A percentile compares a stretch with the other conserved stretches of the same genome.
phyloP scores from a whole-genome alignment of 305 asterid genomes.

The Andrographis paniculata region DNA sequence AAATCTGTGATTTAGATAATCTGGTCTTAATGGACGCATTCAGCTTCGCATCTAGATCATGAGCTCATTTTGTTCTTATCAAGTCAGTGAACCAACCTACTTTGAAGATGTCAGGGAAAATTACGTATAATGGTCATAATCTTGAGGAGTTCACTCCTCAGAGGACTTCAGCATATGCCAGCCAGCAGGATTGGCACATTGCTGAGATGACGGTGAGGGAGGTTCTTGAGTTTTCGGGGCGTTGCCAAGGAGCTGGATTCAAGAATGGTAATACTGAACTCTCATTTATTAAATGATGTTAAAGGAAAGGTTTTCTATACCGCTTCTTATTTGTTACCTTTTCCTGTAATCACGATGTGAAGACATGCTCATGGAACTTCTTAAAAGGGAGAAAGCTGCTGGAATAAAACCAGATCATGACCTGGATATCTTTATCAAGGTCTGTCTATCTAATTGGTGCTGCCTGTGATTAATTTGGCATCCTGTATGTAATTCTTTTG shows the following conservation, averaged over 20 bases:
- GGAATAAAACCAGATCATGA: conserved; percentile 61
- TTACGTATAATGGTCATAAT: conserved; percentile 60
- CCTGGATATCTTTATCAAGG: conserved; percentile 66
- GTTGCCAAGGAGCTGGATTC: conserved; percentile 60
- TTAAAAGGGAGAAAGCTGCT: conserved; percentile 58
- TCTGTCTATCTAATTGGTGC: conserved; percentile 23
- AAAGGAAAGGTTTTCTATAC: conserved; percentile 1
- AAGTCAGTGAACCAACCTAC: conserved; percentile 11
- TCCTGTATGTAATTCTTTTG: background rate
- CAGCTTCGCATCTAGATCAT: conserved; percentile 11
- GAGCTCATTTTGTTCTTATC: conserved; percentile 3
- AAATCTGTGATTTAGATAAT: too few species aligned
- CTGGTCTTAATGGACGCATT: too few species aligned
- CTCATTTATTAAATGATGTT: conserved; percentile 10
- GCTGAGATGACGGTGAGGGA: conserved; percentile 82
- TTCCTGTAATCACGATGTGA: conserved; percentile 10
- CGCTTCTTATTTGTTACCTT: conserved; percentile 16
- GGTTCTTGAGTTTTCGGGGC: conserved; percentile 67
- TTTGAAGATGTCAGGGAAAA: conserved; percentile 67
- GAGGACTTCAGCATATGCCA: conserved; percentile 62
- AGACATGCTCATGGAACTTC: conserved; percentile 74
- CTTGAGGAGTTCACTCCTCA: conserved; percentile 66
- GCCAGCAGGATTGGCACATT: conserved; percentile 74
- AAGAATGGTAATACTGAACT: conserved; percentile 41
- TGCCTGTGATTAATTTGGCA: too few species aligned